Percentiles rank a stretch among this genome's conserved stretches.
These are phyloP conservation scores for Pinus tabuliformis DNA, from an alignment of 75 land plant genomes.

Conservation along the genomic window DNA sequence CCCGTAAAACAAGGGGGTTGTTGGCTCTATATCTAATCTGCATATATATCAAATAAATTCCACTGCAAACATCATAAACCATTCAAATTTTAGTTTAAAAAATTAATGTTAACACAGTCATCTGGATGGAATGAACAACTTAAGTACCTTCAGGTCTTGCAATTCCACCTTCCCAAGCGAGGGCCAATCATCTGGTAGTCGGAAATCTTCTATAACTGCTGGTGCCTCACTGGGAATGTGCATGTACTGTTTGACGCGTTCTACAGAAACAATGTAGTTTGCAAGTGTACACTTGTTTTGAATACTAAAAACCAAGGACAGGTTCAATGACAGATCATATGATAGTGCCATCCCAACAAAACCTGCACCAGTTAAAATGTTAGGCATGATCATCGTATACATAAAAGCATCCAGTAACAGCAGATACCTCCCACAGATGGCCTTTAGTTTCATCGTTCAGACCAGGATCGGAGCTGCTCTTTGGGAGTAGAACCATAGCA, in stretches of 20 bases:
- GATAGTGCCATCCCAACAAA: slow-evolving; percentile 43
- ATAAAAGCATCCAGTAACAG: neutral
- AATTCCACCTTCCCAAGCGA: slow-evolving; percentile 66
- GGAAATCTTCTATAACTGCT: slow-evolving; percentile 45
- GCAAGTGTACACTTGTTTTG: slow-evolving; percentile 40
- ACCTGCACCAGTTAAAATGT: slow-evolving; percentile 18
- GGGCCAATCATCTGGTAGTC: slow-evolving; percentile 75
- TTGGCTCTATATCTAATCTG: slow-evolving; percentile 72
- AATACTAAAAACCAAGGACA: slow-evolving; percentile 24
- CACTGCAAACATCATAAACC: neutral
- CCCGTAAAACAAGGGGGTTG: slow-evolving; percentile 64
- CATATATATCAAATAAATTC: neutral
- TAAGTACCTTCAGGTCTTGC: slow-evolving; percentile 56
- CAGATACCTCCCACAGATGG: neutral
- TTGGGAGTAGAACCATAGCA: slow-evolving; percentile 28
- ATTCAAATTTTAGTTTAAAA: neutral
- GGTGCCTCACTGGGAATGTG: slow-evolving; percentile 79
- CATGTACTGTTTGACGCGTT: slow-evolving; percentile 49
- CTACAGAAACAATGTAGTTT: slow-evolving; percentile 40
- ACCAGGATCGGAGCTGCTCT: slow-evolving; percentile 36
- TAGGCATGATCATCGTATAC: neutral
- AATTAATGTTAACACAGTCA: too few species aligned
- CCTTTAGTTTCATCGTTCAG: neutral
- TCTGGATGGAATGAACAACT: neutral
- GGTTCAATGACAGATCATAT: slow-evolving; percentile 46